Evolutionary conservation across 2,329 filamentous ascomycete genomes (phyloP).

Genomic region (Colletotrichum acutatum): DNA sequence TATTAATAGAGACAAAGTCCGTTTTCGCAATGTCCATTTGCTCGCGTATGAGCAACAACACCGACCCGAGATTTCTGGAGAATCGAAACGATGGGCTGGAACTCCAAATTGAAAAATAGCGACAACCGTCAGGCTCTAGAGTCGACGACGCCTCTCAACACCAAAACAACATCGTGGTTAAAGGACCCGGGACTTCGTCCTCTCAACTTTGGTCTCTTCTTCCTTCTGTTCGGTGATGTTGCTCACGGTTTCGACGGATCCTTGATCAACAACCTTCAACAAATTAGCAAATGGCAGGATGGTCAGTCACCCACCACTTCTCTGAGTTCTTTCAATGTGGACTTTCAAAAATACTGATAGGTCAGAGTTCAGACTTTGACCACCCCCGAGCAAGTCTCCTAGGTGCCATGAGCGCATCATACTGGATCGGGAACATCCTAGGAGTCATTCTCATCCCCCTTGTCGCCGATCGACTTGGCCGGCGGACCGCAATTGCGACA

Average conservation of each 20-base stretch:
- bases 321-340: accelerated
- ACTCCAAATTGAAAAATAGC: conserved; percentile 14
- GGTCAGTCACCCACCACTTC: conserved; percentile 32
- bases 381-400: conserved; percentile 45
- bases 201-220: conserved; percentile 41
- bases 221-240: conserved; percentile 47
- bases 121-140: conserved; percentile 27
- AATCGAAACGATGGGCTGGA: conserved; percentile 17
- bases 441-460: conserved; percentile 51
- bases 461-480: conserved; percentile 45
- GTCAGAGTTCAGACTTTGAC: conserved; percentile 40
- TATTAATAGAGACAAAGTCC: no score
- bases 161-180: conserved; percentile 20
- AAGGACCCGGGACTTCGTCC: conserved; percentile 21
- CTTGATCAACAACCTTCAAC: conserved; percentile 61
- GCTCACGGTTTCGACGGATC: conserved; percentile 61
- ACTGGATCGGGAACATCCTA: conserved; percentile 49
- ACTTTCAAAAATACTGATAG: neutral
- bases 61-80: neutral
- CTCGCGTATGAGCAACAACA: no score
- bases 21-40: no score
- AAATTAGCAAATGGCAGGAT: conserved; percentile 52
- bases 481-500: conserved; percentile 44
- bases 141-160: conserved; percentile 21
- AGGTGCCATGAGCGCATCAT: conserved; percentile 53